Percentiles rank a stretch among this genome's conserved stretches.
These are phyloP conservation scores for Setaria viridis DNA, from an alignment of 202 grass and related monocot species.

Conservation along the genomic window DNA sequence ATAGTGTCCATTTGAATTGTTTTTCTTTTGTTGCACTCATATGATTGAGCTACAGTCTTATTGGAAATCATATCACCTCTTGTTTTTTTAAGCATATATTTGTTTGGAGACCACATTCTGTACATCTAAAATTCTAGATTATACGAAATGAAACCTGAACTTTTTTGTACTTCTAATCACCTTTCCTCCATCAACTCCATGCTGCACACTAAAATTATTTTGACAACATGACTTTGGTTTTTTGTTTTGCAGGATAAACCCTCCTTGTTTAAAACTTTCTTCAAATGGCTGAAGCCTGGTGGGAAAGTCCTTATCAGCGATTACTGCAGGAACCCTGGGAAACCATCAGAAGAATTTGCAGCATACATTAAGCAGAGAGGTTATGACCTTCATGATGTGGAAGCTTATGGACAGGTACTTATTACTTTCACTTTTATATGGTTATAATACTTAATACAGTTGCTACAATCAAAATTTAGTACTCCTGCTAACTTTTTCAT, in stretches of 20 bases:
- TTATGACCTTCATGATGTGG: constrained; percentile 82
- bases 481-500: constrained; percentile 31
- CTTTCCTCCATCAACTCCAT: neutral
- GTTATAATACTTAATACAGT: neutral
- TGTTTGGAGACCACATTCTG: neutral
- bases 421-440: neutral
- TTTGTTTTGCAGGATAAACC: constrained; percentile 73
- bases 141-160: neutral
- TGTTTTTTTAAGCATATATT: neutral
- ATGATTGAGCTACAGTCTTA: constrained; percentile 2
- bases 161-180: neutral
- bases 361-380: constrained; percentile 81
- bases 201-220: constrained; percentile 4
- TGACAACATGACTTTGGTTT: constrained; percentile 20
- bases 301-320: constrained; percentile 87
- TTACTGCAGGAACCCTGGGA: constrained; percentile 71
- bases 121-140: neutral
- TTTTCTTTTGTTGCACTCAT: neutral
- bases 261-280: constrained; percentile 70
- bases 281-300: constrained; percentile 85
- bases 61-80: neutral
- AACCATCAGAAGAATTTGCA: constrained; percentile 72
- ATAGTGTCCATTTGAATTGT: neutral
- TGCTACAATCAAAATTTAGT: constrained; percentile 3
- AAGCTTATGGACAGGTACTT: constrained; percentile 76